Evolutionary conservation across 345 rosid species (phyloP), one percentile per base, ranked within the genome.

Genomic region (Lepidium aucheri): DNA sequence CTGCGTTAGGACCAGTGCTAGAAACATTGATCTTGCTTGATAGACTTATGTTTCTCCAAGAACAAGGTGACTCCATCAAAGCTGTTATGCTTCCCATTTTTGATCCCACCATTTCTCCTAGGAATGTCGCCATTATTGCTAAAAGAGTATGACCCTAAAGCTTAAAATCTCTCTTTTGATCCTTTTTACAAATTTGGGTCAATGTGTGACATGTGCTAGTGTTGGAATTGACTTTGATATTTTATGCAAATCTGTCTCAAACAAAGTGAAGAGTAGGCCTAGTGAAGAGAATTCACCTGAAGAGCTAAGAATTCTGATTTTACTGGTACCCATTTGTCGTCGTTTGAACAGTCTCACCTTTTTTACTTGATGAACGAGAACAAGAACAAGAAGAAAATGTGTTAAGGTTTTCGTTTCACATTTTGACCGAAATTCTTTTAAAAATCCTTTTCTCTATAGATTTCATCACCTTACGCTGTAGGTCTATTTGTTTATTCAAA

Each of bases 11-110:
- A 22, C 88, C 91, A 60, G 78, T 90, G 56, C 54, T 90, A 76
- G 98, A 93, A 78, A 89, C 97, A 47, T 63, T 87, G 50, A 75
- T 90, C 76, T 79, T 90, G 70, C 90, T 93, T 9, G 98, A 93
- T 67, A 82, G 98, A 82, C 75, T 93, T 45, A 75, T 93, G 84
- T 88, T 86, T 77, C 86, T 90, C 75, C 97, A 90, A 76, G 97
- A 93, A 81, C 87, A 82, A 69, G 88, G 80, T 17, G 77, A 66
- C 64, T 64, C 72, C 16, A 9, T 81, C 32, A 79, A 90, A 77
- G 87, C 75, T 46, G 57, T 74, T 57, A 85, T 93, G 94, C 44
- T 87, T 59, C 98, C 98, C 24, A 79, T 86, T 18, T 93, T 93
- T 53, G 84, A 90, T 73, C 96, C 98, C 36, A 80, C 80, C 59